Conservation (phyloP, 495 filamentous ascomycete genomes). For the Beverwykella pulmonaria region DNA sequence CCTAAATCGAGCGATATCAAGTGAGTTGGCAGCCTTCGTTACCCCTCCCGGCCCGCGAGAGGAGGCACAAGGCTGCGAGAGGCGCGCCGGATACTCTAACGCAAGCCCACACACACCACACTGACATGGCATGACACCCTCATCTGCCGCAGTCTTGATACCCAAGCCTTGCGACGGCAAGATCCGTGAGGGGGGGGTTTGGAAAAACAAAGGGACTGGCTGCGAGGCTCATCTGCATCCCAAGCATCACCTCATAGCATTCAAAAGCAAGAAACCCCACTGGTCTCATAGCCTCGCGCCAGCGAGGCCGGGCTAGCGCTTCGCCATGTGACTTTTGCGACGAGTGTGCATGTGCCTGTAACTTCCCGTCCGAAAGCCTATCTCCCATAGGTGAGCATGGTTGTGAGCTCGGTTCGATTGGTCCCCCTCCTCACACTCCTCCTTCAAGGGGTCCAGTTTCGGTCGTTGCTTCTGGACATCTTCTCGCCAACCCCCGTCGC, state of each 20-base stretch:
- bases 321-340: slow-evolving; percentile 5
- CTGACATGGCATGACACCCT: background rate
- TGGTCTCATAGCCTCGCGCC: background rate
- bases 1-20: background rate
- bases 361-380: background rate
- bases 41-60: slow-evolving; percentile 2
- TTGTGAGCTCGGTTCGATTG: background rate
- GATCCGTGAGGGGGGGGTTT: background rate
- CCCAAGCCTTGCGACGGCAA: background rate
- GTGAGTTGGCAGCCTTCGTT: slow-evolving; percentile 13
- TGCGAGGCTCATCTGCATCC: background rate
- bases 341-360: background rate
- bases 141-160: background rate
- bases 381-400: background rate
- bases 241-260: background rate
- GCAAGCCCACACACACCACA: background rate
- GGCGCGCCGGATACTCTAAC: background rate
- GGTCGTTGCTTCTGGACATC: background rate
- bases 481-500: slow-evolving; percentile 10
- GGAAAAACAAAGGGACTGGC: background rate
- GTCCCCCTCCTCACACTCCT: background rate
- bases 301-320: background rate
- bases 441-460: background rate
- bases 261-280: background rate
- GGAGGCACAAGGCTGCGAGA: background rate